Conservation (phyloP, 139 green algal species). For the Haematococcus lacustris region DNA sequence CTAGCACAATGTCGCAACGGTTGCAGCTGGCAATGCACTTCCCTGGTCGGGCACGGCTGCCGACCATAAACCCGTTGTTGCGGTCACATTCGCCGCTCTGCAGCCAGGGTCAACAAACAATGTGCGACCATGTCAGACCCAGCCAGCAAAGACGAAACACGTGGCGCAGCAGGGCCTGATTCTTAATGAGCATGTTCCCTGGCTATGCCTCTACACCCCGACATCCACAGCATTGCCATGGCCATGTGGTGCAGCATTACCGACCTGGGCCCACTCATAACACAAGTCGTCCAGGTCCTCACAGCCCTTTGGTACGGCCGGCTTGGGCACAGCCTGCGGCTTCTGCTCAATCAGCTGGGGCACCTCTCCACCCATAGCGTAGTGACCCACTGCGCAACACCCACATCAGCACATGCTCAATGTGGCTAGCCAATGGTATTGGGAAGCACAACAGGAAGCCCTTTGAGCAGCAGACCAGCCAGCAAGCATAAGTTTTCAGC, state of each 20-base stretch:
- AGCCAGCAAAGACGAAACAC: neutral
- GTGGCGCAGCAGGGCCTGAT: neutral
- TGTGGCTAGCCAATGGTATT: constrained; percentile 17
- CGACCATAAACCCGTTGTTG: constrained; percentile 30
- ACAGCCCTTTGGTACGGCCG: constrained; percentile 9
- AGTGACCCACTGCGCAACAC: constrained; percentile 37
- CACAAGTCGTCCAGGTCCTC: constrained; percentile 20
- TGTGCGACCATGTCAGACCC: neutral
- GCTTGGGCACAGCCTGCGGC: constrained; percentile 8
- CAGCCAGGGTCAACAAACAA: constrained; percentile 15
- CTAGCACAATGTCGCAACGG: constrained; percentile 23
- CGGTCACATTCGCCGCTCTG: constrained; percentile 25
- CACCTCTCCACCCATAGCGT: constrained; percentile 15
- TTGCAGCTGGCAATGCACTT: constrained; percentile 29
- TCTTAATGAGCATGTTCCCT: neutral
- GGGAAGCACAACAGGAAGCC: neutral
- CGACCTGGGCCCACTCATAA: constrained; percentile 1
- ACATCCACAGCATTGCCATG: neutral
- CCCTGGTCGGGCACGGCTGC: constrained; percentile 22
- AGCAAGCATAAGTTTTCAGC: neutral
- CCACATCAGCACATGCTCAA: neutral
- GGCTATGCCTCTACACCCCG: neutral
- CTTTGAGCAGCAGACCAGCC: neutral
- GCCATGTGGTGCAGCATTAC: neutral
- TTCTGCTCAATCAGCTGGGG: constrained; percentile 21